Evolutionary conservation across 768 basidiomycete species (phyloP).

Genomic region (Tricholoma sp.): DNA sequence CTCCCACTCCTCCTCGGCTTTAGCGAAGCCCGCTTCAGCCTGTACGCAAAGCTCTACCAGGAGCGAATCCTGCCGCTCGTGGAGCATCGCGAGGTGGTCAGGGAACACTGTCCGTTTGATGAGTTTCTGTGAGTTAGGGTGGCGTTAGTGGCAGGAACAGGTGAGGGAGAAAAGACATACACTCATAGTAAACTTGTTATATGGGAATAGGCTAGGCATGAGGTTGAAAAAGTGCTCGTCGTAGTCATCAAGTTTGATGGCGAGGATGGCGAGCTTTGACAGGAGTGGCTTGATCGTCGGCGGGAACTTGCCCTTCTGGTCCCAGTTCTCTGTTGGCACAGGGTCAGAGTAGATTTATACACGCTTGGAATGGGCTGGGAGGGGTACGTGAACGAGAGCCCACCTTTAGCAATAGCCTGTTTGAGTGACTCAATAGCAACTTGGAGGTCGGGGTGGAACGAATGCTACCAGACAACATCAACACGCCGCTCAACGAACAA

Average conservation of each 20-base stretch:
- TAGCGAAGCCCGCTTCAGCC: conserved; percentile 61
- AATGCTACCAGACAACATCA: conserved; percentile 31
- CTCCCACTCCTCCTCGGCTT: conserved; percentile 76
- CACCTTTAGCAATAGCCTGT: conserved; percentile 55
- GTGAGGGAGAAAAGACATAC: conserved; percentile 35
- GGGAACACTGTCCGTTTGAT: conserved; percentile 85
- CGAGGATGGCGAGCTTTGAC: conserved; percentile 65
- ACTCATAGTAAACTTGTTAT: conserved; percentile 93
- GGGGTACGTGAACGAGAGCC: neutral
- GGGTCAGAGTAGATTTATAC: no score
- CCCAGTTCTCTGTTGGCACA: conserved; percentile 77
- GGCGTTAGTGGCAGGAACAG: neutral
- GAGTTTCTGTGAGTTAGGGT: conserved; percentile 59
- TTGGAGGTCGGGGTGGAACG: conserved; percentile 72
- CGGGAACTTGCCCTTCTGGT: conserved; percentile 87
- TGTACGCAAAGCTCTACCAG: conserved; percentile 56
- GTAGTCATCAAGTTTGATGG: conserved; percentile 82
- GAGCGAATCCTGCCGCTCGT: conserved; percentile 62
- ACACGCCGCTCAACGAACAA: neutral
- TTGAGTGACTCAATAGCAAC: conserved; percentile 56
- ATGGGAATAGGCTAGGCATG: conserved; percentile 86
- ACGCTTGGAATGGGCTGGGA: no score
- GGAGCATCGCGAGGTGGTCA: conserved; percentile 64
- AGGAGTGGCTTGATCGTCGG: conserved; percentile 70
- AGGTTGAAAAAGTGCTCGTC: conserved; percentile 88